Base-by-base conservation (phyloP, 306 rosid species). In the Inga leiocalycina region DNA sequence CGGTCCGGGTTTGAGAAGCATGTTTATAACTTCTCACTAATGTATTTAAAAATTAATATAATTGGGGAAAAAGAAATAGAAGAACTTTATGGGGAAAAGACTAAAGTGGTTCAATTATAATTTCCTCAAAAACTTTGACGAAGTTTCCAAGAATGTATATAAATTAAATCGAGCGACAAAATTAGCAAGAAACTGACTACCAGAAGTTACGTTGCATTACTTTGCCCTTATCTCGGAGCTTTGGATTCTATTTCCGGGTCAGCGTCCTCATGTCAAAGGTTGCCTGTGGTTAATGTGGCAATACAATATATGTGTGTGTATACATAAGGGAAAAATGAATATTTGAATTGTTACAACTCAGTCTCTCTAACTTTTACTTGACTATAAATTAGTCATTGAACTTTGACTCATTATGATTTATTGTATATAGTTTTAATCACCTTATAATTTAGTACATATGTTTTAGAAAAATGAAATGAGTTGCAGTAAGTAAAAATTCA, bases 231-330 rank as follows among this genome's bases (percentile, higher is more conserved):
- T 65, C 45, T 70, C 52, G 37, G 13, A 59, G 70, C 85, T 69
- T 76, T 76, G 85, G 81, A 76, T 68, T 57, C 85, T 54, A 32
- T 68, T 17, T 72, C 49, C 35, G 19, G 62, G 35, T 2, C 57
- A 43, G 59, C 22, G 39, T 72, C 15, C 57, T 46, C 4, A 10
- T 45, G 59, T 45, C 76, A 72, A 24, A 6, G 57, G 39, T 45
- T 72, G 12, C 76, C 76, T 22, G 22, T 22, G 76, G 14, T 27
- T 24, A 24, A 56, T 71, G 37, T 43, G 35, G 20, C 64, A 20
- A 8, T 13, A 20, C 64, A 48, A 14, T 3, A 12, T 13, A 3
- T 13, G 13, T 9, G 13, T 0, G 12, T 2, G 0, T 10, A 1
- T 37, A 37, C 5, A 37, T 34, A 35, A 35, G 0, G 43, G 43